Evolutionary conservation across 2,329 filamentous ascomycete genomes (phyloP), one percentile per base, ranked within the genome.

Genomic region (Dendrostoma leiphaemia): DNA sequence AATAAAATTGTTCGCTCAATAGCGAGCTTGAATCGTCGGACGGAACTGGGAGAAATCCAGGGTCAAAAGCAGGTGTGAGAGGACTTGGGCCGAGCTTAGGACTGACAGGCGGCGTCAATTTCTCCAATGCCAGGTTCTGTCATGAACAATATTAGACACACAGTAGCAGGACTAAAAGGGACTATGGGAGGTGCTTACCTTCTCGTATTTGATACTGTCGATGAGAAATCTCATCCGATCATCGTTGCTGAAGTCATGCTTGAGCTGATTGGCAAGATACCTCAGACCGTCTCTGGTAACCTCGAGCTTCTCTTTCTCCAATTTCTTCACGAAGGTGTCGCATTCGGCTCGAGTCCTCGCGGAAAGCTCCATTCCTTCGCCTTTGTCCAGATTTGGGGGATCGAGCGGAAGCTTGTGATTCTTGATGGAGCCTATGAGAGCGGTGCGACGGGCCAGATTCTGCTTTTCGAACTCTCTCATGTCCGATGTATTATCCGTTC

Each of bases 331-430:
- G 2, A 63, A 9, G 1, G 29, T 28, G 2, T 51, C 45, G 15
- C 57, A 59, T 7, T 26, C 23, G 2, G 44, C 29, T 2, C 37
- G 40, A 19, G 54, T 34, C 3, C 10, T 48, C 3, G n/a, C n/a
- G 1, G 66, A 44, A 17, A 67, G 62, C 45, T 62, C 57, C 15
- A 67, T 53, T 3, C 63, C 64, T 53, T 67, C 64, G 5, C 61
- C 64, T 8, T 60, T 55, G 4, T 57, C 56, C 9, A 48, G 23
- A 24, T 63, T 58, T 6, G 48, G 56, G 3, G 64, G 63, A 9
- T 66, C 55, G 7, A 65, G 51, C 8, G 64, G 64, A 8, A 68
- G 57, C 12, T 57, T 47, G 41, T 65, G 62, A 52, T 15, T 49
- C 45, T 34, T 55, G 31, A 26, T 40, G 29, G n/a, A 52, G 4